phyloP scores from a whole-genome alignment of 768 basidiomycete genomes.

The Naganishia vaughanmartiniae region DNA sequence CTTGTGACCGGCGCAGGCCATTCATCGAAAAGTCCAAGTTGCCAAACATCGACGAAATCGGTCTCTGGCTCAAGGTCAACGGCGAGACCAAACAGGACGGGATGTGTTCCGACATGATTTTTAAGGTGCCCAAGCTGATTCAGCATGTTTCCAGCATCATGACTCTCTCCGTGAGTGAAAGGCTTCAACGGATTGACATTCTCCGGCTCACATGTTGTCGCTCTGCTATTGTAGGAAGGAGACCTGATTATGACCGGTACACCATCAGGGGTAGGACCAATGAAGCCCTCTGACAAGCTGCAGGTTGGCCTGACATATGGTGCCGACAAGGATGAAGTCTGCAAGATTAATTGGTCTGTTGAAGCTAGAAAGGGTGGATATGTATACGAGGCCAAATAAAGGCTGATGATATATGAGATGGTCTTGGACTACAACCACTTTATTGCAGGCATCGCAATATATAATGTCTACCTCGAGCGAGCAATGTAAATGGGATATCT shows the following conservation, averaged over 20 bases:
- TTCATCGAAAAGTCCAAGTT: slow-evolving; percentile 77
- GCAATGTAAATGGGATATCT: too few relatives aligned
- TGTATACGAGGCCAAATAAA: slow-evolving; percentile 54
- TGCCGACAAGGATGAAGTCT: slow-evolving; percentile 58
- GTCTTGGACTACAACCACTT: background rate
- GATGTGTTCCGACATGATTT: slow-evolving; percentile 84
- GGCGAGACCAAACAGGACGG: slow-evolving; percentile 79
- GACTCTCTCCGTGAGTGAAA: slow-evolving; percentile 74
- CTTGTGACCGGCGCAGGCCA: slow-evolving; percentile 55
- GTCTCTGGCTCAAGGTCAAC: slow-evolving; percentile 79
- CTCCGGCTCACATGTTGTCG: slow-evolving; percentile 30
- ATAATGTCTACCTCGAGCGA: too few relatives aligned
- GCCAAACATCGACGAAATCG: slow-evolving; percentile 70
- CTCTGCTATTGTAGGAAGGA: slow-evolving; percentile 63
- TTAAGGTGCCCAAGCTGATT: slow-evolving; percentile 80
- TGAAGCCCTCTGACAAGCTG: slow-evolving; percentile 72
- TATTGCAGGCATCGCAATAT: background rate
- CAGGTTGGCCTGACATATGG: slow-evolving; percentile 67
- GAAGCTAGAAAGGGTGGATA: slow-evolving; percentile 70
- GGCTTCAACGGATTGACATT: too few relatives aligned
- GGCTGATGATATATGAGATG: background rate
- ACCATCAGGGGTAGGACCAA: slow-evolving; percentile 80
- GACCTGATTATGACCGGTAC: slow-evolving; percentile 84
- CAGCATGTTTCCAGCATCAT: slow-evolving; percentile 92
- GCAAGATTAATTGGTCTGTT: slow-evolving; percentile 65